Base-by-base conservation (phyloP, 2,329 filamentous ascomycete genomes). In the Curvularia spicifera region DNA sequence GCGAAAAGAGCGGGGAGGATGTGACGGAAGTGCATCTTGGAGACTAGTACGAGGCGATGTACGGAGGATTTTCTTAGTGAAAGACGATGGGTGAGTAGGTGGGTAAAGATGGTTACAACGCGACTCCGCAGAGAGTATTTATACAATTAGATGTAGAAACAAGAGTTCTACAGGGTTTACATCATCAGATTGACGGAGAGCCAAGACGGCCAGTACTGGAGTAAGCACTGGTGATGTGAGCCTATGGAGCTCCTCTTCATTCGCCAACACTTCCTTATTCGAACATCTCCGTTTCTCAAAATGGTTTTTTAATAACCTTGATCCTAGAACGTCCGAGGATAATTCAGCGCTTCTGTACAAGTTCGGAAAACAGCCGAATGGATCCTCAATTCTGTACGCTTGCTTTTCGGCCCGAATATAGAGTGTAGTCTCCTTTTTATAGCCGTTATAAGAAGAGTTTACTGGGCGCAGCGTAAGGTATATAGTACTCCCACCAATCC, bases 1-100 rank as follows among this genome's bases (percentile, higher is more conserved):
- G 47, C 48, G 5, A 56, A 42, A 18, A 56, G 8, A 26, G 47
- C 47, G 15, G 53, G 47, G 5, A 56, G 3, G 33, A 51, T 8
- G 31, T 52, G 12, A 10, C 29, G 31, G 10, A 56, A 43, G 1
- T 45, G 33, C 53, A 56, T 52, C 1, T 46, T 40, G 40, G 2
- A 24, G 3, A 44, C 15, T 47, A 12, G 28, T 24, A 22, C 31
- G n/a, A 33, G 18, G 28, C 3, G 28, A 29, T 24, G 33, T 35
- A 6, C 9, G 12, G 33, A 15, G 4, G 8, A 37, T 15, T 13
- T 35, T 3, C 15, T 13, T 20, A 47, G 29, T 5, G 29, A 47
- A 31, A n/a, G 18, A 22, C 1, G 10, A 10, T 18, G 7, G 44
- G 29, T 33, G 28, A 29, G 18, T 13, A 20, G 29, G 28, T 2